phyloP scores from a whole-genome alignment of 2,329 filamentous ascomycete genomes.

The Alternaria postmessia region DNA sequence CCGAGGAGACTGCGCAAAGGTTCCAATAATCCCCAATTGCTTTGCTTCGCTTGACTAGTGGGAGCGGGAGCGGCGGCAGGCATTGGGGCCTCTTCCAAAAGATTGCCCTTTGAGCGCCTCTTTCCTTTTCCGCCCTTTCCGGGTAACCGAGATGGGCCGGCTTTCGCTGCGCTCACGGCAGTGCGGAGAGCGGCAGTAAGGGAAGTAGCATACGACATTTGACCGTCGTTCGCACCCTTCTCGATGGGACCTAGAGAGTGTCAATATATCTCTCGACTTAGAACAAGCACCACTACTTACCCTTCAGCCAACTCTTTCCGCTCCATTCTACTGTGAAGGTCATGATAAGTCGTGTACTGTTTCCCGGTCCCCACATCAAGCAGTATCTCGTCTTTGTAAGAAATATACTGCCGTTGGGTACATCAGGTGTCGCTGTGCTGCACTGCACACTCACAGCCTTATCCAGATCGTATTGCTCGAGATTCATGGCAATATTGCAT shows the following conservation, averaged over 20 bases:
- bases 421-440: slow-evolving; percentile 89
- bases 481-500: slow-evolving; percentile 83
- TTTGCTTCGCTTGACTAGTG: slow-evolving; percentile 40
- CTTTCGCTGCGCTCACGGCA: slow-evolving; percentile 72
- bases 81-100: slow-evolving; percentile 55
- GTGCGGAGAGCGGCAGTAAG: slow-evolving; percentile 77
- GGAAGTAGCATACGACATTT: slow-evolving; percentile 82
- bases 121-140: slow-evolving; percentile 60
- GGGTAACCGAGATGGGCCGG: slow-evolving; percentile 55
- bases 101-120: slow-evolving; percentile 65
- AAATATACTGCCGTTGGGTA: slow-evolving; percentile 92
- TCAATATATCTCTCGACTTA: slow-evolving; percentile 15
- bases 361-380: slow-evolving; percentile 88
- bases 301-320: slow-evolving; percentile 97
- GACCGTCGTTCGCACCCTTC: slow-evolving; percentile 91
- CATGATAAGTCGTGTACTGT: slow-evolving; percentile 83
- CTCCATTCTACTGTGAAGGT: slow-evolving; percentile 95
- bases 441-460: slow-evolving; percentile 84
- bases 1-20: slow-evolving; percentile 74
- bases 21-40: slow-evolving; percentile 80
- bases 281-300: slow-evolving; percentile 59
- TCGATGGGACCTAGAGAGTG: slow-evolving; percentile 80
- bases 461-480: slow-evolving; percentile 88
- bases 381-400: slow-evolving; percentile 93
- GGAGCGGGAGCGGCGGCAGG: slow-evolving; percentile 45